Evolutionary conservation across 257 asterid genomes (phyloP).

Genomic region (Cinchona pubescens): DNA sequence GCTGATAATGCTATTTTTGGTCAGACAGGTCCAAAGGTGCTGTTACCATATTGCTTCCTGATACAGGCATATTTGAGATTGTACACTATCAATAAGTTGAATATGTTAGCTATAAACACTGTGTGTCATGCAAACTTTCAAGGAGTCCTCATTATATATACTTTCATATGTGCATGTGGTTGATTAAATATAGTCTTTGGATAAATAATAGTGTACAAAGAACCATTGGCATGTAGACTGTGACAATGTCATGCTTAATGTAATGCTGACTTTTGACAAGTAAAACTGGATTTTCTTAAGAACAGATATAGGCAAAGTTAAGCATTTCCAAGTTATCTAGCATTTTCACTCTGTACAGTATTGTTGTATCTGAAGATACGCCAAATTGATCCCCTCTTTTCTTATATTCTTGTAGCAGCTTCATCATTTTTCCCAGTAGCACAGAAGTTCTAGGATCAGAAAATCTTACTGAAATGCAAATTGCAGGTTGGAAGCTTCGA

Average conservation of each 20-base stretch:
- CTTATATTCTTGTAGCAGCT: background rate
- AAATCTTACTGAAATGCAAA: background rate
- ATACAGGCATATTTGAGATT: background rate
- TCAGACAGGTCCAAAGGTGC: slow-evolving; percentile 95
- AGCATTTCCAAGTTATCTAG: background rate
- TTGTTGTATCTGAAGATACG: background rate
- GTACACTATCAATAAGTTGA: background rate
- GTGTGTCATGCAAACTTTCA: no score
- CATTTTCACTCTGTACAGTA: no score
- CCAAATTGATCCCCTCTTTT: background rate
- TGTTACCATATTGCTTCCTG: background rate
- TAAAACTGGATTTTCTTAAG: background rate
- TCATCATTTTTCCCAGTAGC: background rate
- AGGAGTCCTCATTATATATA: no score
- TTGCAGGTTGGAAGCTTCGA: slow-evolving; percentile 96
- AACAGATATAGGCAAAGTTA: background rate
- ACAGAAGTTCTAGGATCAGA: no score
- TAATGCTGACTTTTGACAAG: background rate
- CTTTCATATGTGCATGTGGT: background rate
- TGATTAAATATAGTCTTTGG: background rate
- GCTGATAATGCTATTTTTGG: slow-evolving; percentile 94
- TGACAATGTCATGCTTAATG: background rate
- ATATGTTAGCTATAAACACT: background rate
- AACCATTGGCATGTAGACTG: background rate
- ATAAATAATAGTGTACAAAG: no score